Base-by-base conservation (phyloP, 345 rosid genomes). In the Gossypium arboreum region DNA sequence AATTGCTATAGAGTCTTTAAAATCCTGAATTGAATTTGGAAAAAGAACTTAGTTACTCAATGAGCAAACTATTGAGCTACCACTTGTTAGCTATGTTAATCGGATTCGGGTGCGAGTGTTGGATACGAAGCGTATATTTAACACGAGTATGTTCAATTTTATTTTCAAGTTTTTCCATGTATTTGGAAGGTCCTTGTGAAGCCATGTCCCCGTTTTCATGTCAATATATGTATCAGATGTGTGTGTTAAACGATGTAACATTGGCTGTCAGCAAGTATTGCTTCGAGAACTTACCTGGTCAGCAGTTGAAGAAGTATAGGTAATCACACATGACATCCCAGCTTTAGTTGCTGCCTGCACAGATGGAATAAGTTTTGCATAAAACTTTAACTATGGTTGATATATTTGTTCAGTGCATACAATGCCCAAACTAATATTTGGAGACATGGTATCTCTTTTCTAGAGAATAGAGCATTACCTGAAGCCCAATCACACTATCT, bases 401-500 rank as follows among this genome's bases (percentile, higher is more conserved):
- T 16, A 58, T 48, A 56, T 60, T 41, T 62, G 50, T 74, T 25
- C 41, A 22, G 7, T 12, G 39, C 15, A 16, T 56, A 44, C 68
- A 44, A 18, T 2, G 11, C 4, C 27, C 18, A 12, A 56, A 56
- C 60, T 9, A 20, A 34, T 1, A 47, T 67, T 44, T 7, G 52
- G 29, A 22, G 2, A 58, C 39, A 64, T 20, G 62, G 44, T 7
- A 50, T 52, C 25, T 59, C 45, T 72, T 52, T 16, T 63, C 54
- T 20, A 3, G 16, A 71, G 34, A 72, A 69, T 16, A 47, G 45
- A 57, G 6, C 25, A 67, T 9, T 76, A 91, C 97, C 89, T 88
- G 97, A 27, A 94, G 81, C 41, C 97, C 97, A 57, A 94, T 94
- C 76, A 92, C 95, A 79, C 98, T 94, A 79, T 94, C 98, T 83